phyloP scores from a whole-genome alignment of 257 asterid genomes.

The Gentiana dahurica region DNA sequence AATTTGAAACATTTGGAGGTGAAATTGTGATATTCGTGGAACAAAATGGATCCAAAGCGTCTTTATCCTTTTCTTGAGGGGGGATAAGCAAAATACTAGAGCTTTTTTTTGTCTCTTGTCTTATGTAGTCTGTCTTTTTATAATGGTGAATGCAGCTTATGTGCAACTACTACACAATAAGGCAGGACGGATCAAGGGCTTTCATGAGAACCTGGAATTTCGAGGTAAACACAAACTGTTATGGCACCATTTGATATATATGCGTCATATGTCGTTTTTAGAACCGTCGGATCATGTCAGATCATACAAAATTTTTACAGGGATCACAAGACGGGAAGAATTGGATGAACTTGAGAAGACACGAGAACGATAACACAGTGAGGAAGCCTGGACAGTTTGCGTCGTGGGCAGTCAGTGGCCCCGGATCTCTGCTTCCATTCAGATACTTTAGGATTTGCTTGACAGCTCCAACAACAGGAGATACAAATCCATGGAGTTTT shows the following conservation, averaged over 20 bases:
- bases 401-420: conserved; percentile 78
- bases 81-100: no score
- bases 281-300: no score
- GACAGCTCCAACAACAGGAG: conserved; percentile 58
- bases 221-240: conserved; percentile 39
- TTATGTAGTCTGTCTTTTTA: background rate
- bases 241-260: background rate
- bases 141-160: conserved; percentile 48
- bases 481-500: conserved; percentile 69
- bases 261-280: background rate
- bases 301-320: conserved; percentile 17
- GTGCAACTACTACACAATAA: conserved; percentile 89
- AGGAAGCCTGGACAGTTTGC: conserved; percentile 89
- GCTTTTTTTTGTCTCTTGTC: no score
- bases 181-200: conserved; percentile 92
- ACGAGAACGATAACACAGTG: conserved; percentile 67
- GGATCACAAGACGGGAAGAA: conserved; percentile 78
- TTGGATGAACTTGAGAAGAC: conserved; percentile 77
- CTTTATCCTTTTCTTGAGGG: no score
- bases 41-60: no score
- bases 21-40: no score
- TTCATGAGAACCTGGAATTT: conserved; percentile 77
- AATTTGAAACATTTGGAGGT: no score
- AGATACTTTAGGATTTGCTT: conserved; percentile 62
- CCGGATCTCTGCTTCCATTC: conserved; percentile 79